Evolutionary conservation across 192 early-diverging fungal genomes (phyloP).

Genomic region (Rhizophagus sp.): DNA sequence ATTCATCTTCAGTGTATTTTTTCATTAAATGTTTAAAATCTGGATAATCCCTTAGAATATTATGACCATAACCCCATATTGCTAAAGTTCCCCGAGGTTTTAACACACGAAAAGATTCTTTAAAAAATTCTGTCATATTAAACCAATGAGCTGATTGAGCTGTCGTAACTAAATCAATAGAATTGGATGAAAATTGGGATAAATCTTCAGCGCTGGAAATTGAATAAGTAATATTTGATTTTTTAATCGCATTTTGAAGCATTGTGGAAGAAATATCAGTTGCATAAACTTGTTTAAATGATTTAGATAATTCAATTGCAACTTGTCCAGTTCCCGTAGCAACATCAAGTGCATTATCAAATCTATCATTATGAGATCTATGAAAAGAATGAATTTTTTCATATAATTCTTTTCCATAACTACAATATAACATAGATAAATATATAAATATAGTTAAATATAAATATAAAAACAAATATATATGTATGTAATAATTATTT

Average conservation of each 20-base stretch:
- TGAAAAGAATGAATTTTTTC: conserved; percentile 51
- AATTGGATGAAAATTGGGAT: conserved; percentile 25
- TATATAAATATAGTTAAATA: too few species aligned
- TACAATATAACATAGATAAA: background rate
- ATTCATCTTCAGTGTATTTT: conserved; percentile 31
- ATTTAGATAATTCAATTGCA: conserved; percentile 44
- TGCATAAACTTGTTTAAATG: conserved; percentile 52
- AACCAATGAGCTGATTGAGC: conserved; percentile 63
- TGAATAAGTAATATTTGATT: conserved; percentile 47
- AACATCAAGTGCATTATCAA: conserved; percentile 51
- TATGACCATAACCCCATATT: conserved; percentile 49
- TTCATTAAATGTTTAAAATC: conserved; percentile 36
- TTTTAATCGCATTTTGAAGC: conserved; percentile 41
- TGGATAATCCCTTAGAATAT: conserved; percentile 40
- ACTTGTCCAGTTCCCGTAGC: conserved; percentile 62
- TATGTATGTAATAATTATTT: background rate
- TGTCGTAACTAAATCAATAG: conserved; percentile 49
- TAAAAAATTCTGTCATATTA: conserved; percentile 54
- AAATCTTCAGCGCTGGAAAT: conserved; percentile 44
- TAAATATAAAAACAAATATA: too few species aligned
- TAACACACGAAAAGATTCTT: conserved; percentile 57
- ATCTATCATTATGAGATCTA: conserved; percentile 36
- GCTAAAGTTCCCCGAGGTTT: conserved; percentile 62
- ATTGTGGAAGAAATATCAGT: conserved; percentile 43
- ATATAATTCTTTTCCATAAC: conserved; percentile 36